Evolutionary conservation across 306 rosid genomes (phyloP).

Genomic region (Vigna unguiculata): DNA sequence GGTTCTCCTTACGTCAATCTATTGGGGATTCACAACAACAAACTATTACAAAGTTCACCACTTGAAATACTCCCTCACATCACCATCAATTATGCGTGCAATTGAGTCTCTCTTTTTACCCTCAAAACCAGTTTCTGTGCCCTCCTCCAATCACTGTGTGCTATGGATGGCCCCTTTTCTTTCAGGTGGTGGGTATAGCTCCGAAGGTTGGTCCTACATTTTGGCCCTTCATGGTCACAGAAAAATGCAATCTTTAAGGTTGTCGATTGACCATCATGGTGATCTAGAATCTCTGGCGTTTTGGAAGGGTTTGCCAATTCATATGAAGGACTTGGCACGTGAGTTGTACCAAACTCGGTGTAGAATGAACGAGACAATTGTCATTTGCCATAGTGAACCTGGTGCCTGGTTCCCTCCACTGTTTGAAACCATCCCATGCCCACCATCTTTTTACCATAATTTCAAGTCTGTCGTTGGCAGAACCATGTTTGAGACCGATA

Average conservation of each 20-base stretch:
- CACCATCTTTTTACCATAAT: conserved; percentile 64
- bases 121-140: conserved; percentile 40
- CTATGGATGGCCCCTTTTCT: conserved; percentile 95
- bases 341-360: conserved; percentile 64
- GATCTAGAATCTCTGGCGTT: conserved; percentile 71
- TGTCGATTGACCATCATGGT: conserved; percentile 79
- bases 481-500: conserved; percentile 86
- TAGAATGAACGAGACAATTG: conserved; percentile 68
- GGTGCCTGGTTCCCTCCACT: conserved; percentile 92
- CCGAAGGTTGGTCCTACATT: conserved; percentile 86
- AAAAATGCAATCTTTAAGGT: conserved; percentile 54
- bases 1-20: conserved; percentile 62
- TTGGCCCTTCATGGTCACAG: conserved; percentile 59
- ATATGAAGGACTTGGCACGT: conserved; percentile 55
- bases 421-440: conserved; percentile 78
- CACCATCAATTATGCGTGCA: conserved; percentile 44
- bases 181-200: conserved; percentile 91
- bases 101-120: conserved; percentile 45
- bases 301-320: conserved; percentile 75
- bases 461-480: conserved; percentile 82
- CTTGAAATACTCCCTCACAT: conserved; percentile 49
- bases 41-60: conserved; percentile 51
- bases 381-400: conserved; percentile 87
- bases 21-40: conserved; percentile 54
- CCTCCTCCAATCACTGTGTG: conserved; percentile 56